phyloP scores from a whole-genome alignment of 2,329 filamentous ascomycete genomes.

The Xylariales sp. region DNA sequence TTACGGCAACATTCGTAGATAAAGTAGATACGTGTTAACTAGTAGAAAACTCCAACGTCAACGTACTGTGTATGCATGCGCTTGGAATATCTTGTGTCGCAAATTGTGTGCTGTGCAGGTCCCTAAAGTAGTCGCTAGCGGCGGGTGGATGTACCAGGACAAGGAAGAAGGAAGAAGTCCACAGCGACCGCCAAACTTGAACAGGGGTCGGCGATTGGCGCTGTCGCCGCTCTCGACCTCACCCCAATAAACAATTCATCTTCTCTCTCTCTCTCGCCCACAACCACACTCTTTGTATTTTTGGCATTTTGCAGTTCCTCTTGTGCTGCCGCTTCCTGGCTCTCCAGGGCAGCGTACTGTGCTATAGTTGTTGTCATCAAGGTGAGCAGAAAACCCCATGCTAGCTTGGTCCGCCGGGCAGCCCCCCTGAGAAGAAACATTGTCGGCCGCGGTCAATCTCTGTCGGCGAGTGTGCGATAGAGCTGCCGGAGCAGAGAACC shows the following conservation, averaged over 20 bases:
- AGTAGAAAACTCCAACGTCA: too few relatives aligned
- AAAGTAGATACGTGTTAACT: too few relatives aligned
- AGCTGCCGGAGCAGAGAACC: not conserved
- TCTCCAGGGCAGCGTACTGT: conserved; percentile 38
- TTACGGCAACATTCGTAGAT: too few relatives aligned
- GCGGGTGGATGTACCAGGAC: not conserved
- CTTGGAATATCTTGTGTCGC: not conserved
- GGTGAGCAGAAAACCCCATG: conserved; percentile 21
- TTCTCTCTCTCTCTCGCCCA: conserved; percentile 30
- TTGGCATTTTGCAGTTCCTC: conserved; percentile 24
- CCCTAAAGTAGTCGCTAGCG: too few relatives aligned
- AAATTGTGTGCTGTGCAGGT: not conserved
- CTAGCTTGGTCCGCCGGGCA: not conserved
- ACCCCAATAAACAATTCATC: conserved; percentile 18
- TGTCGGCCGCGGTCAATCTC: conserved; percentile 10
- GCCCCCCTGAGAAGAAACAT: conserved; percentile 4
- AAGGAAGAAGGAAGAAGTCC: not conserved
- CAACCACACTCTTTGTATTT: conserved; percentile 38
- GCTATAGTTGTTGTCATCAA: conserved; percentile 31
- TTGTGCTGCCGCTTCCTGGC: conserved; percentile 37
- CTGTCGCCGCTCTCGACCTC: conserved; percentile 8
- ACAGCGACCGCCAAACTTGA: conserved; percentile 1
- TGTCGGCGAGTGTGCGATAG: conserved; percentile 12
- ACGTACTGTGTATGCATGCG: too few relatives aligned
- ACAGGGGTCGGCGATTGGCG: conserved; percentile 9